A percentile compares a stretch with the other conserved stretches of the same genome.
These are phyloP conservation scores for Geopyxis carbonaria DNA, from an alignment of 495 filamentous ascomycete genomes.

Conservation along the genomic window DNA sequence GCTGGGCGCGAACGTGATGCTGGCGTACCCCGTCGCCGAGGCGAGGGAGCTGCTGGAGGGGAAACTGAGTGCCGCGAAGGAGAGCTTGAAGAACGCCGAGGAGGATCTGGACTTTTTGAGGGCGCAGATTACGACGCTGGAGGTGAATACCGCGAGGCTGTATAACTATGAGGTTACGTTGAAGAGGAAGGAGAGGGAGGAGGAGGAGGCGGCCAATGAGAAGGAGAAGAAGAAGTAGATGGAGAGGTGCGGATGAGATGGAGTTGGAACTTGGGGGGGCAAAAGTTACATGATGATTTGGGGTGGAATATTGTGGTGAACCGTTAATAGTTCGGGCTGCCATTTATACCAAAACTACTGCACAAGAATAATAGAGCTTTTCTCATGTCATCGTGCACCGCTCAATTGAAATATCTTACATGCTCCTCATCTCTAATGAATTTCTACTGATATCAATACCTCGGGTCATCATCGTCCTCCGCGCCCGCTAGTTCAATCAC, in stretches of 20 bases:
- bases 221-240: constrained; percentile 11
- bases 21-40: constrained; percentile 79
- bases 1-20: constrained; percentile 95
- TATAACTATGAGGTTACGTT: constrained; percentile 97
- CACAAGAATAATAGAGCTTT: too few species aligned
- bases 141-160: constrained; percentile 89
- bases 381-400: too few species aligned
- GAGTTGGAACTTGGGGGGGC: neutral
- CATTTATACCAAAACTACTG: too few species aligned
- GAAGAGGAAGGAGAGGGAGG: constrained; percentile 66
- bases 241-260: neutral
- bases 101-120: constrained; percentile 93
- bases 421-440: too few species aligned
- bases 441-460: too few species aligned
- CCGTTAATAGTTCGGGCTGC: too few species aligned
- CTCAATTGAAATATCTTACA: too few species aligned
- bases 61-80: constrained; percentile 63
- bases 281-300: too few species aligned
- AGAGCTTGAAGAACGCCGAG: constrained; percentile 66
- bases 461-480: too few species aligned
- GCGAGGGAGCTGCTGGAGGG: constrained; percentile 60
- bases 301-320: neutral
- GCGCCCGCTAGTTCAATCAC: too few species aligned
- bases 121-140: constrained; percentile 96
- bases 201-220: constrained; percentile 13